Evolutionary conservation across 495 filamentous ascomycete genomes (phyloP), one percentile per base, ranked within the genome.

Genomic region (Hypoxylon cercidicola): DNA sequence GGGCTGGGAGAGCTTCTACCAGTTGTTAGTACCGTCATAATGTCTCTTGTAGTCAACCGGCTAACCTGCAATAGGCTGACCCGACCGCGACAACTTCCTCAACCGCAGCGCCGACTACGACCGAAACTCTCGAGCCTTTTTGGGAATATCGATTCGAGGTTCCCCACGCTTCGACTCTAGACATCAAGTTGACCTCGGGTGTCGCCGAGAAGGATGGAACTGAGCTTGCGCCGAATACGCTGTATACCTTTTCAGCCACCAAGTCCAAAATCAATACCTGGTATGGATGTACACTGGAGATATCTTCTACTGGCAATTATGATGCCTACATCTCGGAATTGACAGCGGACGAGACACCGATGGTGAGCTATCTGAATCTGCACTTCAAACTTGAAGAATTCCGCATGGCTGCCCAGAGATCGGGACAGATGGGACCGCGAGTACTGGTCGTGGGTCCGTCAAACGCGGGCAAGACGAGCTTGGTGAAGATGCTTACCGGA

Each of bases 201-300:
- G 92, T 88, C 11, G 96, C 96, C 39, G 95, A 99, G 81, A 86
- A 96, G 70, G 97, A 98, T 78, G 96, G 96, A 72, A 95, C 93
- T 47, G 93, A 98, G 77, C 90, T 99, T 55, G 92, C 93, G 11
- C 83, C 85, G 11, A 90, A 88, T 57, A 87, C 89, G 54, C 81
- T 82, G 1, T 98, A 98, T 82, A 88, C 85, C 39, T 96, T 99
- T 76, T 82, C 82, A 28, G 90, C 92, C 16, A 88, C 85, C 34
- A 96, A 96, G 76, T 88, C 90, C 32, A 92, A 93, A 20, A 89
- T 99, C 61, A 93, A 88, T 77, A 96, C 93, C 40, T 96, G 90
- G 88, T 85, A 93, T 74, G 96, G 96, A 59, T 97, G 93, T 69
- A 85, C 81, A 10, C 74, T 99, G 54, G 92, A 97, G 73, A 80